These are phyloP conservation scores for Solanum ossicruentum DNA, from an alignment of 257 asterid genomes.

Conservation along the genomic window DNA sequence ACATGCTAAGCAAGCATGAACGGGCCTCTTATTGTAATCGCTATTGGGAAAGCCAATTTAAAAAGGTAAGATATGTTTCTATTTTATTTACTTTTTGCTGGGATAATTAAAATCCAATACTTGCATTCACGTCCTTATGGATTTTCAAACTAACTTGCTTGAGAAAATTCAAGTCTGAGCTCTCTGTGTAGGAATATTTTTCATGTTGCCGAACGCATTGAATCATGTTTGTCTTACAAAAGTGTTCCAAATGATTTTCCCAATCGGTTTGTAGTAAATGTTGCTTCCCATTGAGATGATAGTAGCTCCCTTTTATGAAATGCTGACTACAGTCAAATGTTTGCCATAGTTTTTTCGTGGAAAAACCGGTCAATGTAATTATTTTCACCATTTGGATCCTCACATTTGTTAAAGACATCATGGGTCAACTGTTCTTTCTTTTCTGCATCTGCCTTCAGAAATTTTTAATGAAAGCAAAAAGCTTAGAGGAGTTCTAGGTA, in stretches of 20 bases:
- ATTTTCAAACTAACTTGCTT: background rate
- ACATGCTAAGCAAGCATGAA: conserved; percentile 93
- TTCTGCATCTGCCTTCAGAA: background rate
- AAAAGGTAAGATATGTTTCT: conserved; percentile 53
- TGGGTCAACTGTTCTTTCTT: background rate
- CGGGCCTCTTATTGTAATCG: conserved; percentile 92
- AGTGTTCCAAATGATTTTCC: background rate
- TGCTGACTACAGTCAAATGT: background rate
- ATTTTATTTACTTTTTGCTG: background rate
- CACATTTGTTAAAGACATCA: background rate
- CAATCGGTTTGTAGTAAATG: background rate
- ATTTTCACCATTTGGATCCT: background rate
- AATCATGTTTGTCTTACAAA: background rate
- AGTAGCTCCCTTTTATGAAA: background rate
- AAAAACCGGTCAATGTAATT: background rate
- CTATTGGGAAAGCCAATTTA: conserved; percentile 97
- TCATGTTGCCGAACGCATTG: background rate
- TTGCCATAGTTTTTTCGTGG: background rate
- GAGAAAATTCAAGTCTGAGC: background rate
- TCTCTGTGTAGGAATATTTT: background rate
- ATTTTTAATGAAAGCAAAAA: background rate
- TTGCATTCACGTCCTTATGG: background rate
- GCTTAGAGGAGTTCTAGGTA: background rate
- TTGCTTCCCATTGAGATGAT: background rate
- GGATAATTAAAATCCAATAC: background rate